Evolutionary conservation across 2,329 filamentous ascomycete species (phyloP).

Genomic region (Sordariomycetes sp.): DNA sequence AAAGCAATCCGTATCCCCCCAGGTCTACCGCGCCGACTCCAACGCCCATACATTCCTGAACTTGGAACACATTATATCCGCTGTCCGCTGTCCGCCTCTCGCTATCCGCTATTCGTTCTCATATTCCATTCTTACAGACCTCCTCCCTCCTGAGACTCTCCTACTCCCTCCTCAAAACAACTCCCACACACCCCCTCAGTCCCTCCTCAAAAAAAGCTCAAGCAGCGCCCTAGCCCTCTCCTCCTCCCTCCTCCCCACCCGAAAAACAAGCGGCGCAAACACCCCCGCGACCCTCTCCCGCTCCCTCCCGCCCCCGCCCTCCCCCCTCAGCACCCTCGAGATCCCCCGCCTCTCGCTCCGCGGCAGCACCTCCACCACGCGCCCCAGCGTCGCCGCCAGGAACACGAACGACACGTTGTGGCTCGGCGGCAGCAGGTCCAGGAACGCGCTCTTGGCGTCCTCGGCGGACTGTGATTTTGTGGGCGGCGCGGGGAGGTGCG

Average conservation of each 20-base stretch:
- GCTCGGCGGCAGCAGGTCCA: constrained; percentile 68
- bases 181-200: not conserved
- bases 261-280: not conserved
- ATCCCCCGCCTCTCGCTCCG: not conserved
- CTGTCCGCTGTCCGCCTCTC: too few relatives aligned
- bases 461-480: constrained; percentile 19
- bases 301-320: not conserved
- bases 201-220: not conserved
- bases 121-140: too few relatives aligned
- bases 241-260: not conserved
- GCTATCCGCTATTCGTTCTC: too few relatives aligned
- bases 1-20: too few relatives aligned
- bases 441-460: constrained; percentile 40
- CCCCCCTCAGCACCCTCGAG: not conserved
- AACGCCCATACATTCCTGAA: too few relatives aligned
- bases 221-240: not conserved
- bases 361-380: constrained; percentile 17
- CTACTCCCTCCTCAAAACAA: too few relatives aligned
- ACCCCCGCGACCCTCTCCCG: not conserved
- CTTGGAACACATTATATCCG: too few relatives aligned
- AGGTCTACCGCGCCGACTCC: too few relatives aligned
- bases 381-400: constrained; percentile 62
- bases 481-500: constrained; percentile 46
- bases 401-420: constrained; percentile 89
- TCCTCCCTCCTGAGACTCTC: too few relatives aligned